These are phyloP conservation scores for Tuber calosporum DNA, from an alignment of 495 filamentous ascomycete species.

Conservation along the genomic window DNA sequence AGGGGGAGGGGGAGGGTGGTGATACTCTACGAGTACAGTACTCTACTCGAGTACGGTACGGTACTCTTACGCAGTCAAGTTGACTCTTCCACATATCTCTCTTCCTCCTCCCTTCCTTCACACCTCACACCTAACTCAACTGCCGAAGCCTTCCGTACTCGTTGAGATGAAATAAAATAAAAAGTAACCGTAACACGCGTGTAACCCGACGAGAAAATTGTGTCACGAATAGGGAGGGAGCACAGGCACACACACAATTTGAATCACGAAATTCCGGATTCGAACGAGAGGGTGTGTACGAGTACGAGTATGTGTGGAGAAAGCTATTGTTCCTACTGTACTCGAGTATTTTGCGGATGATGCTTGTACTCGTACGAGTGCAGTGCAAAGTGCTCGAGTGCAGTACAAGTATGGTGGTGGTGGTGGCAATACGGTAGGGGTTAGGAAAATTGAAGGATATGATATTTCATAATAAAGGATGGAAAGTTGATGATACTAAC, in stretches of 20 bases:
- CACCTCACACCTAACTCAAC: no score
- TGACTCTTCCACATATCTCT: not conserved
- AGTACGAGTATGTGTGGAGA: no score
- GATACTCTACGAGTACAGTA: no score
- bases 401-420: no score
- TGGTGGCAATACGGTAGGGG: not conserved
- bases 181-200: not conserved
- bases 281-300: not conserved
- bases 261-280: not conserved
- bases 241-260: not conserved
- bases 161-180: not conserved
- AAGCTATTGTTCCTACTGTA: not conserved
- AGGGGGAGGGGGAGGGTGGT: not conserved
- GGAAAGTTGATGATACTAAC: not conserved
- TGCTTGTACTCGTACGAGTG: no score
- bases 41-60: no score
- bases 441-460: no score
- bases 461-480: not conserved
- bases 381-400: no score
- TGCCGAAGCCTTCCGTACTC: constrained; percentile 2
- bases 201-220: not conserved
- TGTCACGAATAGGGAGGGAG: constrained; percentile 2
- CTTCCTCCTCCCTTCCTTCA: no score
- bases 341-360: not conserved
- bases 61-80: constrained; percentile 1